phyloP scores from a whole-genome alignment of 306 rosid species.

The Sicyos baderoa region DNA sequence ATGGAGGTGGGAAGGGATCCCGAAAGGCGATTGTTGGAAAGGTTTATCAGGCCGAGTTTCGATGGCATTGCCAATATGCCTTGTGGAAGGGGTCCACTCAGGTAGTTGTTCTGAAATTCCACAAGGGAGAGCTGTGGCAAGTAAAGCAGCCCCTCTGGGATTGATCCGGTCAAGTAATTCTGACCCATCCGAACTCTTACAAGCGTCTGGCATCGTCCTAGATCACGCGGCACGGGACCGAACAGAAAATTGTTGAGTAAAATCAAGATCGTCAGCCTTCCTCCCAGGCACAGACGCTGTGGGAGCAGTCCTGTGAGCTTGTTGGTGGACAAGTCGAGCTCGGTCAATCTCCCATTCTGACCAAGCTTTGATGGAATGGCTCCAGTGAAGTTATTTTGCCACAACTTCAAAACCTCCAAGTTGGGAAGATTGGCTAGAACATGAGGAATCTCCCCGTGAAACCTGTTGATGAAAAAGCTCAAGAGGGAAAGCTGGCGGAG shows the following conservation, averaged over 20 bases:
- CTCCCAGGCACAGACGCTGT: slow-evolving; percentile 53
- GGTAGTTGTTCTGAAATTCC: slow-evolving; percentile 73
- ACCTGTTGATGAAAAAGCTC: slow-evolving; percentile 72
- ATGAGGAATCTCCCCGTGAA: slow-evolving; percentile 69
- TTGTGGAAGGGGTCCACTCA: slow-evolving; percentile 52
- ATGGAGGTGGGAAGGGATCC: slow-evolving; percentile 61
- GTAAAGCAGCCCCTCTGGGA: slow-evolving; percentile 65
- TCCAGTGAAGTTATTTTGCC: slow-evolving; percentile 87
- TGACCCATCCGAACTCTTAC: slow-evolving; percentile 69
- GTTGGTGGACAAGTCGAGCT: slow-evolving; percentile 73
- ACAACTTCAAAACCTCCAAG: slow-evolving; percentile 56
- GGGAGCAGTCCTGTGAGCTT: slow-evolving; percentile 84
- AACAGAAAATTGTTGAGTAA: slow-evolving; percentile 66
- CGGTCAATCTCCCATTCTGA: slow-evolving; percentile 48
- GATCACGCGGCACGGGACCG: slow-evolving; percentile 68
- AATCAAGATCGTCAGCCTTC: slow-evolving; percentile 52
- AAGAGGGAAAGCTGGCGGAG: slow-evolving; percentile 60
- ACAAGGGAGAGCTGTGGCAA: slow-evolving; percentile 62
- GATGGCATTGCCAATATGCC: slow-evolving; percentile 29
- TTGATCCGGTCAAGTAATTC: slow-evolving; percentile 59
- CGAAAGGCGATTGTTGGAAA: slow-evolving; percentile 60
- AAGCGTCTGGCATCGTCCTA: slow-evolving; percentile 59
- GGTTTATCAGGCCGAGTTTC: slow-evolving; percentile 59
- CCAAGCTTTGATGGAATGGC: slow-evolving; percentile 67
- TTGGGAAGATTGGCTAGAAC: slow-evolving; percentile 57